Percentiles rank a stretch among this genome's conserved stretches.
Evolutionary conservation across 2,329 filamentous ascomycete species (phyloP).

Genomic region (Cladosporium colombiae): DNA sequence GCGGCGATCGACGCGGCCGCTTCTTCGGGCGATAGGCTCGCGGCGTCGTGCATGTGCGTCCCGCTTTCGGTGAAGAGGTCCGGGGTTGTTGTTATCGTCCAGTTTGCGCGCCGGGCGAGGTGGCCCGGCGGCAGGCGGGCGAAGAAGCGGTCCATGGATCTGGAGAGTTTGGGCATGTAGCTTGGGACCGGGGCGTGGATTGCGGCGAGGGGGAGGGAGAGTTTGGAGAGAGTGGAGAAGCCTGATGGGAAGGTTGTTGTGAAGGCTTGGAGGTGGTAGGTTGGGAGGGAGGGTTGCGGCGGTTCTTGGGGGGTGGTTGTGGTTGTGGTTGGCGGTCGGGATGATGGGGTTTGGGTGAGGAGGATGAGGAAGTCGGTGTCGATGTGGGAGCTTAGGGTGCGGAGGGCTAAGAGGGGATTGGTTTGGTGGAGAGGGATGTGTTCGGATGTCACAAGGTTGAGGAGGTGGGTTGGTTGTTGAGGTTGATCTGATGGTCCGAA

Average conservation of each 20-base stretch:
- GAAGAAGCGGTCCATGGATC: constrained; percentile 65
- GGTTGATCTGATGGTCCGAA: too few relatives aligned
- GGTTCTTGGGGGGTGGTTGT: constrained; percentile 57
- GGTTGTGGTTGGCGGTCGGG: constrained; percentile 27
- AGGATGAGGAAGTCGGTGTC: constrained; percentile 64
- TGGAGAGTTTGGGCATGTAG: constrained; percentile 58
- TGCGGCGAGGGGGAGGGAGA: constrained; percentile 52
- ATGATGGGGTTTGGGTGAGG: constrained; percentile 48
- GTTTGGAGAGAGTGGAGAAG: constrained; percentile 58
- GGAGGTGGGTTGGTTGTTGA: constrained; percentile 28
- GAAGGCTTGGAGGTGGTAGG: constrained; percentile 59
- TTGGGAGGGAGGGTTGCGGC: constrained; percentile 43
- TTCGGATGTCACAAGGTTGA: constrained; percentile 51
- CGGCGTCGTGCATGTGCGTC: constrained; percentile 43
- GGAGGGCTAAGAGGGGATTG: constrained; percentile 44
- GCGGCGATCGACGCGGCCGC: not conserved
- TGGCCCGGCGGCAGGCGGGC: constrained; percentile 54
- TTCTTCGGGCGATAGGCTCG: not conserved
- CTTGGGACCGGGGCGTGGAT: constrained; percentile 63
- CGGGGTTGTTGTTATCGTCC: constrained; percentile 48
- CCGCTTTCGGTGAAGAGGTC: constrained; percentile 44
- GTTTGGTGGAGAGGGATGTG: constrained; percentile 42
- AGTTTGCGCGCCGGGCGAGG: constrained; percentile 59
- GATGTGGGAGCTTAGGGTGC: constrained; percentile 53
- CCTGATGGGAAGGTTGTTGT: constrained; percentile 59